These are phyloP conservation scores for Mycogone perniciosa DNA, from an alignment of 2,329 filamentous ascomycete species.

Conservation along the genomic window DNA sequence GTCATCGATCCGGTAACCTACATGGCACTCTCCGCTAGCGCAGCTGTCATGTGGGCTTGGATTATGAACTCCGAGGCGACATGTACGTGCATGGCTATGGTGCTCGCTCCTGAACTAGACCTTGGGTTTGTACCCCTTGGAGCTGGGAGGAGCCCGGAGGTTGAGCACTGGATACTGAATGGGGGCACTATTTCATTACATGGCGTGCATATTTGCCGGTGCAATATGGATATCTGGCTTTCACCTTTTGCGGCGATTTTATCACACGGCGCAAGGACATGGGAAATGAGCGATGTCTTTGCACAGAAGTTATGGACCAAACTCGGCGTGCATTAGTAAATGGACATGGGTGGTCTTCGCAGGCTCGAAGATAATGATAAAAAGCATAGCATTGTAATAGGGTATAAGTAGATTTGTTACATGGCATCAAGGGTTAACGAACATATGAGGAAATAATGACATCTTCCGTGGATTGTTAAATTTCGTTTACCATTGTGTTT, in stretches of 20 bases:
- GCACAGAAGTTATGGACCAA: constrained; percentile 10
- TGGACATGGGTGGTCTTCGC: too few relatives aligned
- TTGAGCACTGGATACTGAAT: constrained; percentile 9
- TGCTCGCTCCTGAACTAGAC: constrained; percentile 2
- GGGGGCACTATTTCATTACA: constrained; percentile 9
- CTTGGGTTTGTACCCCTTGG: constrained; percentile 8
- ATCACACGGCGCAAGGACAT: constrained; percentile 4
- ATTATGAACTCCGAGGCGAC: constrained; percentile 21
- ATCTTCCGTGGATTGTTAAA: too few relatives aligned
- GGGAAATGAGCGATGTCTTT: constrained; percentile 9
- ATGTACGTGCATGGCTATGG: constrained; percentile 14
- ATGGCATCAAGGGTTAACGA: too few relatives aligned
- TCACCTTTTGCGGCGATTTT: constrained; percentile 11
- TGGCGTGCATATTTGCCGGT: constrained; percentile 7
- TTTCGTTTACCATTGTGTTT: too few relatives aligned
- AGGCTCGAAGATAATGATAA: too few relatives aligned
- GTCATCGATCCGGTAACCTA: constrained; percentile 29
- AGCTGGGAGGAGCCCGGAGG: constrained; percentile 6
- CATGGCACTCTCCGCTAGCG: constrained; percentile 25
- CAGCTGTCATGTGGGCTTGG: constrained; percentile 32
- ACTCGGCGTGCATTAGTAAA: not conserved
- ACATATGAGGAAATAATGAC: too few relatives aligned
- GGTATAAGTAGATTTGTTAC: too few relatives aligned
- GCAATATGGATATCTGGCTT: constrained; percentile 9
- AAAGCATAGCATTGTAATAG: too few relatives aligned